phyloP scores from a whole-genome alignment of 345 rosid genomes.

The Eucalyptus erythrocorys region DNA sequence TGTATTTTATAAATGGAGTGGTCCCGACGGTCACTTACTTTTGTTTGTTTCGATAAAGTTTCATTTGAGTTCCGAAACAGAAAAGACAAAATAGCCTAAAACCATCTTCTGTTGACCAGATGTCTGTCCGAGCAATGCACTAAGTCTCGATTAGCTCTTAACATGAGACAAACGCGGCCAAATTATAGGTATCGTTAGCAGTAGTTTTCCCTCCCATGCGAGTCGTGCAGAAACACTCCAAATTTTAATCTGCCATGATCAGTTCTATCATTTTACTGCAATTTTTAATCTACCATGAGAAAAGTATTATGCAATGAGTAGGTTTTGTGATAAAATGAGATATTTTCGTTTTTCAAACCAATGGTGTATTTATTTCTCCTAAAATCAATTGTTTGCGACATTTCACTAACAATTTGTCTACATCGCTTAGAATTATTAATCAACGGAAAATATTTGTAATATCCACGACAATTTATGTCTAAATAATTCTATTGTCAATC shows the following conservation, averaged over 20 bases:
- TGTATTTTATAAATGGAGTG: neutral
- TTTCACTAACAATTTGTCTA: no score
- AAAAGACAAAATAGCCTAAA: no score
- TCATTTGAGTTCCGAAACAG: neutral
- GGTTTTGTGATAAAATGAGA: neutral
- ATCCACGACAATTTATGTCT: no score
- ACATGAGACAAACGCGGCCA: neutral
- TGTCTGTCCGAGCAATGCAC: neutral
- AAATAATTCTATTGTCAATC: no score
- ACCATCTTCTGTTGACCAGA: neutral
- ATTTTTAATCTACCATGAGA: neutral
- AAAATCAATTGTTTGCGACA: neutral
- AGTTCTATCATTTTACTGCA: neutral
- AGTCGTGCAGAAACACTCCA: no score
- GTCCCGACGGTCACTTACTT: neutral
- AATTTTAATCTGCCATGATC: no score
- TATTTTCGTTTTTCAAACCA: no score
- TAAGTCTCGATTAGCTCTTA: neutral
- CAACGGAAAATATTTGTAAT: accelerated
- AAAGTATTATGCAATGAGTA: neutral
- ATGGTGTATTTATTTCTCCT: neutral
- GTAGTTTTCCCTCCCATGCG: no score
- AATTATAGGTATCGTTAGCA: neutral
- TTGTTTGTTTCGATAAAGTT: neutral
- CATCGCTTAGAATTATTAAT: no score